phyloP scores from a whole-genome alignment of 257 asterid genomes.

The Paulownia fortunei region DNA sequence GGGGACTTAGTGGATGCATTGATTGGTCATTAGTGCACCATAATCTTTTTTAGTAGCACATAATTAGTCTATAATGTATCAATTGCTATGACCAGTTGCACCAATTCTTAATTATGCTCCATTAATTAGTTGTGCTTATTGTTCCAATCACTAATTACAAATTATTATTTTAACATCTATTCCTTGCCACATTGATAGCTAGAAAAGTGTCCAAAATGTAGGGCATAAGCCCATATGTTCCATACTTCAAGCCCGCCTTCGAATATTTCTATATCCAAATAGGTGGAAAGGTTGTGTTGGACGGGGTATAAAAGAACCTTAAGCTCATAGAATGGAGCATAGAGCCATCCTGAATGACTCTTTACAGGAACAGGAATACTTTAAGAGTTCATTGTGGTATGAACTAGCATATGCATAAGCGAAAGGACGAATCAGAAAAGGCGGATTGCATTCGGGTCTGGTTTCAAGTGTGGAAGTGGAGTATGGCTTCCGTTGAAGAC shows the following conservation, averaged over 20 bases:
- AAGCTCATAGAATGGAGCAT: slow-evolving; percentile 38
- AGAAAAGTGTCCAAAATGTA: slow-evolving; percentile 26
- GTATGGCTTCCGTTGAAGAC: slow-evolving; percentile 35
- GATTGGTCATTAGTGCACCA: no score
- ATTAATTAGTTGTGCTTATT: no score
- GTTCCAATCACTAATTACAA: no score
- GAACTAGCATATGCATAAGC: slow-evolving; percentile 45
- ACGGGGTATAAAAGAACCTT: slow-evolving; percentile 39
- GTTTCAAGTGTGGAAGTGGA: slow-evolving; percentile 40
- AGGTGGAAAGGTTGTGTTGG: slow-evolving; percentile 42
- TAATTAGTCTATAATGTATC: no score
- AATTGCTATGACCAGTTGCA: no score
- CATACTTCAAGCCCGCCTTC: slow-evolving; percentile 47
- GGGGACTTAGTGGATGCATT: no score
- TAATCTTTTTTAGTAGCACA: no score
- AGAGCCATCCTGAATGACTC: slow-evolving; percentile 44
- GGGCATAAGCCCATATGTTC: slow-evolving; percentile 35
- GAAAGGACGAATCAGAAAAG: slow-evolving; percentile 41
- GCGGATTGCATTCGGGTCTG: slow-evolving; percentile 48
- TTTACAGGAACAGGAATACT: slow-evolving; percentile 37
- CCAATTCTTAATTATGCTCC: no score
- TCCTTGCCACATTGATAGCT: slow-evolving; percentile 22
- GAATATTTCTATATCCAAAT: slow-evolving; percentile 47
- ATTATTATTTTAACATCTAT: no score
- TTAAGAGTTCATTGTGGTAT: no score